These are phyloP conservation scores for Candida nemodendra DNA, from an alignment of 805 yeast genomes.

Conservation along the genomic window DNA sequence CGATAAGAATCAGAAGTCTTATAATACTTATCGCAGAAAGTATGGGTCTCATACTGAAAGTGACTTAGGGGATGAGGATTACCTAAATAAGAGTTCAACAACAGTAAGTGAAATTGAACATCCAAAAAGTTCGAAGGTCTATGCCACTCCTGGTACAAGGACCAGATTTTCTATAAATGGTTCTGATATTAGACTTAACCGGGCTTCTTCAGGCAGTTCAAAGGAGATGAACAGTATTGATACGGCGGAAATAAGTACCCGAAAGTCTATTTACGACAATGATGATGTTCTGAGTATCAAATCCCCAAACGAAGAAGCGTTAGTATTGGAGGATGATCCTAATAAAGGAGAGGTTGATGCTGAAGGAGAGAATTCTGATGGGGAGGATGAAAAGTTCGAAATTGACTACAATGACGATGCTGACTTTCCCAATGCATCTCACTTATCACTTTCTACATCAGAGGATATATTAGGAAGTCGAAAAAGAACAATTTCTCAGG, in stretches of 20 bases:
- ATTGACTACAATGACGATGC: conserved; percentile 33
- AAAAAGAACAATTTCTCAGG: too few relatives aligned
- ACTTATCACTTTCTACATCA: too few relatives aligned
- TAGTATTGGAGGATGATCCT: conserved; percentile 8
- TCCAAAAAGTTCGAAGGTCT: too few relatives aligned
- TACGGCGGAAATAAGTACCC: too few relatives aligned
- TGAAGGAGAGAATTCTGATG: conserved; percentile 1
- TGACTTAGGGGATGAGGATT: conserved; percentile 25
- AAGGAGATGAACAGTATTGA: too few relatives aligned
- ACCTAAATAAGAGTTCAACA: conserved; percentile 13
- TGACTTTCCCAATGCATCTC: conserved; percentile 4
- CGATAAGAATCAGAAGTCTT: conserved; percentile 51
- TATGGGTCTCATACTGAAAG: conserved; percentile 19
- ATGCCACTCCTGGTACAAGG: too few relatives aligned
- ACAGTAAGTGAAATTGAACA: too few relatives aligned
- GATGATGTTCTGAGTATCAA: conserved; percentile 9
- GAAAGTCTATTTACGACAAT: too few relatives aligned
- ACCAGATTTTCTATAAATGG: too few relatives aligned
- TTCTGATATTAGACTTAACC: too few relatives aligned
- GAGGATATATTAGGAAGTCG: too few relatives aligned
- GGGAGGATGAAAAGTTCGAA: conserved; percentile 25
- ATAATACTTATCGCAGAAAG: conserved; percentile 26
- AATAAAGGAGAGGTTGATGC: conserved; percentile 13
- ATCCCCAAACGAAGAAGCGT: conserved; percentile 8
- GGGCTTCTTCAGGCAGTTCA: too few relatives aligned